These are phyloP conservation scores for Torulaspora gathmanii DNA, from an alignment of 805 yeast species.

Conservation along the genomic window DNA sequence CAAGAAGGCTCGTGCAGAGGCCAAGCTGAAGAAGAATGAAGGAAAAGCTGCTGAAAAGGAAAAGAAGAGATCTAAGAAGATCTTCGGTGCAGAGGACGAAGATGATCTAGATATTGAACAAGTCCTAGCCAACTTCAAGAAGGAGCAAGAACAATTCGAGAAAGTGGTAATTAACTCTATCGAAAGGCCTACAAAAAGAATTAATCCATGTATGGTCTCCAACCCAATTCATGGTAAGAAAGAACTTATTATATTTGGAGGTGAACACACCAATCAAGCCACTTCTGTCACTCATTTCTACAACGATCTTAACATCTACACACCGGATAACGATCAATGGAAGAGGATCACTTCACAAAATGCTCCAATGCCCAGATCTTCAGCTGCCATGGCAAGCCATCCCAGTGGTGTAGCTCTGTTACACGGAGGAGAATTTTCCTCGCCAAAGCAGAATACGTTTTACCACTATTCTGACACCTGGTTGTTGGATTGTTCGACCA, in stretches of 20 bases:
- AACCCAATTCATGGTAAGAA: slow-evolving; percentile 69
- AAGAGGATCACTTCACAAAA: slow-evolving; percentile 72
- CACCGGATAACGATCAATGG: slow-evolving; percentile 79
- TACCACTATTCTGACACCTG: slow-evolving; percentile 97
- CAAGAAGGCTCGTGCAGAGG: slow-evolving; percentile 82
- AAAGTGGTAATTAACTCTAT: slow-evolving; percentile 60
- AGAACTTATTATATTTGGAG: slow-evolving; percentile 85
- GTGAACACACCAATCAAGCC: slow-evolving; percentile 56
- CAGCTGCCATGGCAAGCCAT: slow-evolving; percentile 90
- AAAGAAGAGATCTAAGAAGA: slow-evolving; percentile 69
- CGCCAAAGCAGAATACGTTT: slow-evolving; percentile 92
- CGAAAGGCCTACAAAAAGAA: slow-evolving; percentile 59
- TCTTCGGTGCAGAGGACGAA: slow-evolving; percentile 62
- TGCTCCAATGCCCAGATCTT: slow-evolving; percentile 86
- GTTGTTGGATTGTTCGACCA: slow-evolving; percentile 77
- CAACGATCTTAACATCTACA: slow-evolving; percentile 73
- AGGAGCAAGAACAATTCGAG: slow-evolving; percentile 74
- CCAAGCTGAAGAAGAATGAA: slow-evolving; percentile 69
- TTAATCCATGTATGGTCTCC: slow-evolving; percentile 70
- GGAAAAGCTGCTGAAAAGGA: slow-evolving; percentile 69
- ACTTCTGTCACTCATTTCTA: slow-evolving; percentile 58
- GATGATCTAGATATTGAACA: slow-evolving; percentile 86
- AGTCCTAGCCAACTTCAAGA: slow-evolving; percentile 67
- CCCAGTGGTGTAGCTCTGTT: slow-evolving; percentile 80
- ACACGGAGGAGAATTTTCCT: slow-evolving; percentile 96